Evolutionary conservation across 352 stramenopile species (phyloP), one percentile per base, ranked within the genome.

Genomic region (Globisporangium rhizosaccharum): DNA sequence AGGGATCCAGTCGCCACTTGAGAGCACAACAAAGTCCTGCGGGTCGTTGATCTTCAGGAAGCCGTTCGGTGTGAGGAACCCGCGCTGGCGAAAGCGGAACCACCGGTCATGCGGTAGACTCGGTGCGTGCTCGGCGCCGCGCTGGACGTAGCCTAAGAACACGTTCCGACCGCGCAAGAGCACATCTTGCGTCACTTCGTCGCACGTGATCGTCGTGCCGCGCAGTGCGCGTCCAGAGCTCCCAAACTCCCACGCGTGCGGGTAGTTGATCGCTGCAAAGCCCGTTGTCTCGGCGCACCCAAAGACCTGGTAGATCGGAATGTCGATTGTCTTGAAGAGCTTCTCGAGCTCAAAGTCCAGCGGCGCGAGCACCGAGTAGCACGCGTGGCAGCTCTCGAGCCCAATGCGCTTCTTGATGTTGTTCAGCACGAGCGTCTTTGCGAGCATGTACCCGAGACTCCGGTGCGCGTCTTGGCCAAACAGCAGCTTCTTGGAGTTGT

Each of bases 301-400:
- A 54, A 84, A 87, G 14, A 90, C 67, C 60, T 90, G 81, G 59
- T 91, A 94, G 36, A 94, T 85, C 9, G 84, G 84, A 4, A 88
- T 79, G 62, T 91, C 84, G 37, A 93, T 85, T 1, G 78, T 92
- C 69, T 88, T 87, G 57, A 93, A 93, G 1, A 93, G 70, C 60
- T 79, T 79, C 53, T 89, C 79, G 5, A 90, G 79, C 60, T 91
- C 82, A 41, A 92, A 92, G 51, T 90, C 79, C 11, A 94, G 67
- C 42, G 82, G 79, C 41, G 85, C 80, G 20, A 92, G 65, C 44
- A 94, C 63, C 17, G 82, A 90, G 59, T 85, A 91, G 64, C 85
- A 94, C 20, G 77, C 70, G 10, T 72, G 71, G 53, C 81, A 91
- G 53, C 80, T 85, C 68, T 88, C 76, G 15, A 94, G 66, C 9